These are phyloP conservation scores for Crithidia sp. DNA, from an alignment of 208 protist genomes.

Conservation along the genomic window DNA sequence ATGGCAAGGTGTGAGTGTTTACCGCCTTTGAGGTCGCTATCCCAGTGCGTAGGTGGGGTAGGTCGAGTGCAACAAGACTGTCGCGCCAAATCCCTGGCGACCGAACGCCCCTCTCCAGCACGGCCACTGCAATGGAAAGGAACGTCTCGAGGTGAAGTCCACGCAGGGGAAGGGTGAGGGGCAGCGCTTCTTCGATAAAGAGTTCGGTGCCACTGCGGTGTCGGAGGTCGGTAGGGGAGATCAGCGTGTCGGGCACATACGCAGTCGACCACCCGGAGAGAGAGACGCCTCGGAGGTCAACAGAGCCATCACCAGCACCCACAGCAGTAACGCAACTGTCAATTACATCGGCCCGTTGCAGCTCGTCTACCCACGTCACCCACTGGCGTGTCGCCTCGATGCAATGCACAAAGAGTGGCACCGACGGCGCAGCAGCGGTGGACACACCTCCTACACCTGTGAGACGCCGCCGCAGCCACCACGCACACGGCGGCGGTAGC, in stretches of 20 bases:
- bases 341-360: background rate
- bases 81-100: background rate
- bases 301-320: background rate
- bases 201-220: background rate
- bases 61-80: conserved; percentile 25
- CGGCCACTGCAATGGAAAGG: too few relatives aligned
- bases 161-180: conserved; percentile 23
- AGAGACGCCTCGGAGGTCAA: conserved; percentile 26
- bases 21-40: too few relatives aligned
- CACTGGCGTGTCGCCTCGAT: conserved; percentile 31
- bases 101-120: too few relatives aligned
- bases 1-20: too few relatives aligned
- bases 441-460: too few relatives aligned
- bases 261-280: conserved; percentile 25
- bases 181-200: conserved; percentile 17
- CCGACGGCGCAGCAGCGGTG: background rate
- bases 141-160: conserved; percentile 25
- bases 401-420: conserved; percentile 29
- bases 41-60: conserved; percentile 16
- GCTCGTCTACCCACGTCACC: conserved; percentile 26
- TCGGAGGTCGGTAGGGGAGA: background rate
- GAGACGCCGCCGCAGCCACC: conserved; percentile 27
- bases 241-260: conserved; percentile 12
- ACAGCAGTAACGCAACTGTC: too few relatives aligned
- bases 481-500: conserved; percentile 28